Evolutionary conservation across 176 grass and related monocot species (phyloP), one percentile per base, ranked within the genome.

Genomic region (Oropetium thomaeum): DNA sequence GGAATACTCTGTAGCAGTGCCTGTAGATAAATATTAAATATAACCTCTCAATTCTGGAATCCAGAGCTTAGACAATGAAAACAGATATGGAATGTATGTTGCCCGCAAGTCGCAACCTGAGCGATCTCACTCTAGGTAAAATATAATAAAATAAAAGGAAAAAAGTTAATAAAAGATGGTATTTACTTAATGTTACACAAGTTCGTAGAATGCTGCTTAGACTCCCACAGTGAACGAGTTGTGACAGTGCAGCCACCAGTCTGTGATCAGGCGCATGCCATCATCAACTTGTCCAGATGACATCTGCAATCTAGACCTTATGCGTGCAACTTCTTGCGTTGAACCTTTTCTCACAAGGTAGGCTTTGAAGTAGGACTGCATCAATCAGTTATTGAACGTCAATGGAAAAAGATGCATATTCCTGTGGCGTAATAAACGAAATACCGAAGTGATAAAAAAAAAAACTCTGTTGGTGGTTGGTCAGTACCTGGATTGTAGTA

Each of bases 121-220:
- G n/a, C 47, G 7, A n/a, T 2, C 0, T 51, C 47, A 51, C 14
- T 43, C 12, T 52, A 22, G 48, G 15, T 47, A 52, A 22, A 52
- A 52, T 52, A 20, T 52, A 22, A 52, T 52, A 52, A 22, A 51
- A 9, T 20, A 52, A 52, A 52, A 52, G 48, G 0, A 9, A 48
- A 60, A 54, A 55, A 34, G 14, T 37, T 47, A 58, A 67, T 20
- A 34, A 23, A 62, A 67, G 30, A 76, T 74, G 69, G 53, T 61
- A 52, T 72, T 89, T 93, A 93, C 90, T 89, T 75, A 93, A 49
- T 85, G 62, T 81, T 65, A 80, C 69, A 51, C 80, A 93, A 68
- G 71, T 79, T 77, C 78, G 80, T 39, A 67, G 81, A 78, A 89
- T 89, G 30, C 68, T 81, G 55, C 84, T 81, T 55, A 62, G 86